Base-by-base conservation (phyloP, 345 rosid species). In the Nephelium lappaceum region DNA sequence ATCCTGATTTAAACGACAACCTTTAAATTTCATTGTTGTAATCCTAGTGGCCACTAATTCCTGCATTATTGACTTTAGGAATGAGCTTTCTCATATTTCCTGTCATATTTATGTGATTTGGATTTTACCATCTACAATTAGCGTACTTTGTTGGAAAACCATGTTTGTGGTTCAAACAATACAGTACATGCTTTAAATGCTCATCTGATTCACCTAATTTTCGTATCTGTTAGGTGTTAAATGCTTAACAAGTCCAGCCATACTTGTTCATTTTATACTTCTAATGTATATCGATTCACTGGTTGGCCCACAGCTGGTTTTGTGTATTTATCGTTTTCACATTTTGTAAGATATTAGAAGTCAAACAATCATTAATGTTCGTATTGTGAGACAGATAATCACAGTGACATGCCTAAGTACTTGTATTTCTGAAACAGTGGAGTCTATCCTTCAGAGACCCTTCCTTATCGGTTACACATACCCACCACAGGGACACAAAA, bases 371-470 rank as follows among this genome's bases (percentile, higher is more conserved):
- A 51, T 45, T 63, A 25, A 74, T 57, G 72, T 53, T 49, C 75
- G 43, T 10, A 19, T n/a, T n/a, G 19, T 58, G 24, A n/a, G 12
- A 74, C 27, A 72, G 70, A 72, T 67, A 25, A 24, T 55, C 31
- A 21, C 62, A 64, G 51, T 60, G 21, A 69, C 73, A 73, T 39
- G 9, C 55, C 80, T 77, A 24, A 71, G 55, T 3, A 21, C 73
- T 62, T 41, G 70, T 16, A 31, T 81, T 81, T 84, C 63, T 76
- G 74, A 78, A 63, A 66, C 95, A 90, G 93, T 73, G 93, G 93
- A 77, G 67, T 88, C 53, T 90, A 92, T 85, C 93, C 95, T 74
- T 81, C 86, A 1, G 92, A 86, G 39, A 69, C 83, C 47, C 71
- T 81, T 68, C 93, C 91, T 6, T 49, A 74, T 75, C 49, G 42